Percentiles rank a stretch among this genome's conserved stretches.
These are phyloP conservation scores for Erucastrum elatum DNA, from an alignment of 345 rosid species.

Conservation along the genomic window DNA sequence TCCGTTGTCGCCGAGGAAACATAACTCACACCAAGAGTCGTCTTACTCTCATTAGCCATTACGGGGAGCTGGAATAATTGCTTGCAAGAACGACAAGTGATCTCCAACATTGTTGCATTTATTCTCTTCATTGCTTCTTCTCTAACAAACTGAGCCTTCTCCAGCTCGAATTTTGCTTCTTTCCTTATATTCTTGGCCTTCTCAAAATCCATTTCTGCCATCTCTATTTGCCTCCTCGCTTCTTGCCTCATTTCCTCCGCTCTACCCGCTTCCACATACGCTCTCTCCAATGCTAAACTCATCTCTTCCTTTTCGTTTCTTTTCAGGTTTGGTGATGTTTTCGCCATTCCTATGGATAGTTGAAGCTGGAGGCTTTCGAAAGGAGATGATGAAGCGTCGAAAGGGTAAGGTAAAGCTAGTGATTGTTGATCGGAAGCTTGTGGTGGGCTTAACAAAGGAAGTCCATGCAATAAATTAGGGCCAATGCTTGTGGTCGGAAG, in stretches of 20 bases:
- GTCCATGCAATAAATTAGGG: conserved; percentile 40
- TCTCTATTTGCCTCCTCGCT: conserved; percentile 67
- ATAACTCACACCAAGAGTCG: conserved; percentile 33
- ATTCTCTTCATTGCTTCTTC: conserved; percentile 68
- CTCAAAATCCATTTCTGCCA: conserved; percentile 77
- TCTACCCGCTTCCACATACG: conserved; percentile 45
- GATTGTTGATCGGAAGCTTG: conserved; percentile 32
- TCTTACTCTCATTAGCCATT: conserved; percentile 30
- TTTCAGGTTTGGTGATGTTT: conserved; percentile 19
- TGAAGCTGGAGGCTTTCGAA: conserved; percentile 27
- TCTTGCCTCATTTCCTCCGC: conserved; percentile 70
- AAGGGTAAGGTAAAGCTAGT: conserved; percentile 28
- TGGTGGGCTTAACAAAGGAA: conserved; percentile 50
- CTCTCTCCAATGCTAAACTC: conserved; percentile 40
- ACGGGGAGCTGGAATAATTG: conserved; percentile 51
- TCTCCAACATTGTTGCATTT: conserved; percentile 58
- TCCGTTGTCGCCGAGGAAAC: conserved; percentile 35
- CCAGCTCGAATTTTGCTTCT: conserved; percentile 76
- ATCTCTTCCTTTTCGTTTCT: conserved; percentile 35
- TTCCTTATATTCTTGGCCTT: conserved; percentile 77
- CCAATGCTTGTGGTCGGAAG: conserved; percentile 57
- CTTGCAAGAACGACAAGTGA: conserved; percentile 80
- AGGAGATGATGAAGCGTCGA: conserved; percentile 17
- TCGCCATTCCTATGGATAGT: conserved; percentile 43
- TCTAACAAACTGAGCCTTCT: conserved; percentile 61